A percentile compares a stretch with the other conserved stretches of the same genome.
Conservation (phyloP, 495 filamentous ascomycete genomes). For the Cercophora newfieldiana region DNA sequence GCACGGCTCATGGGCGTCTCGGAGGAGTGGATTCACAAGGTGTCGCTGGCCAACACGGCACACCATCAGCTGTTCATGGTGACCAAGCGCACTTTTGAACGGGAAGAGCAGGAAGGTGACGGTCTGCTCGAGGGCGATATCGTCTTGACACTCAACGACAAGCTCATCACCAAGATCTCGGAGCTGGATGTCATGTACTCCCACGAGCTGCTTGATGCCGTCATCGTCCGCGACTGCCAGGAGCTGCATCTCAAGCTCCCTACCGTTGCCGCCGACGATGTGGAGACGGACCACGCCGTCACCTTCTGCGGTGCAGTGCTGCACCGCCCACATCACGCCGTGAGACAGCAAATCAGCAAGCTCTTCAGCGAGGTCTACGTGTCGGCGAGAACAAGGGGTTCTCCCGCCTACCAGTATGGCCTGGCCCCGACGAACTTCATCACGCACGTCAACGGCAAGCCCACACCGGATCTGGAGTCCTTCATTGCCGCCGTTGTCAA, state of each 20-base stretch:
- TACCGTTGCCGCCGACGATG: constrained; percentile 83
- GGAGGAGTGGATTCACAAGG: constrained; percentile 91
- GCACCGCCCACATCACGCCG: constrained; percentile 92
- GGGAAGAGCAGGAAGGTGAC: constrained; percentile 62
- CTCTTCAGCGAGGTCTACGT: constrained; percentile 98
- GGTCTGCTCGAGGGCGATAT: constrained; percentile 87
- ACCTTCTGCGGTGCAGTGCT: constrained; percentile 94
- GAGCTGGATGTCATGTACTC: constrained; percentile 98
- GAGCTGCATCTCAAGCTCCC: constrained; percentile 77
- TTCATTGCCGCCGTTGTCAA: constrained; percentile 79
- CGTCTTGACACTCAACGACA: constrained; percentile 85
- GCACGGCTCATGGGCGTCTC: constrained; percentile 97
- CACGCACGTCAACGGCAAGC: constrained; percentile 85
- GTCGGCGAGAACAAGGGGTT: constrained; percentile 77
- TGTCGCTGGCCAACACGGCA: constrained; percentile 80
- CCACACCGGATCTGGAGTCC: constrained; percentile 73
- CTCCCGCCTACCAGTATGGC: constrained; percentile 88
- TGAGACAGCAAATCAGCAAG: constrained; percentile 93
- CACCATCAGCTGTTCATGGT: constrained; percentile 98
- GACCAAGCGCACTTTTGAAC: constrained; percentile 70
- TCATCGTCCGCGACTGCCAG: constrained; percentile 81
- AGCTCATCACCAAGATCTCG: constrained; percentile 87
- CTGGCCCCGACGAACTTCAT: constrained; percentile 97
- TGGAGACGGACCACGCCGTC: constrained; percentile 88
- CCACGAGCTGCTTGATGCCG: constrained; percentile 75